Base-by-base conservation (phyloP, 441 rosid species). In the Dalechampia spathulata region DNA sequence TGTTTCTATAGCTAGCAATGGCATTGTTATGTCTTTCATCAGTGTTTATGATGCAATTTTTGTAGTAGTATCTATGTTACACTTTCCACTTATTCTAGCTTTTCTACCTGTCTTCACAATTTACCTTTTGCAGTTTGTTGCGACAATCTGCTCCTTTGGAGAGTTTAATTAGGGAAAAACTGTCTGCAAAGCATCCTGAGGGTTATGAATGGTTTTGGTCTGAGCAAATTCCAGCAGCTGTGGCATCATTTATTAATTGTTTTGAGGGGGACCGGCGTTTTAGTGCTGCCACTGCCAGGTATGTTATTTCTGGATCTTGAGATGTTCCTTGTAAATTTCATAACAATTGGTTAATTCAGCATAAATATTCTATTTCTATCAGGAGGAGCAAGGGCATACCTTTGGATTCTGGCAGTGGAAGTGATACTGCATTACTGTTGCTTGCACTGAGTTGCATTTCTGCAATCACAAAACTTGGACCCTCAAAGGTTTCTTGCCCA, bases 161-260 rank as follows among this genome's bases (percentile, higher is more conserved):
- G 78, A 79, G 84, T 71, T 69, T 77, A 73, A 90, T 94, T 67
- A 82, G 85, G 81, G 95, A 86, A 41, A 78, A 90, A 66, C 63
- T 94, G 57, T 83, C 88, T 45, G 79, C 77, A 65, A 94, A 87
- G 66, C 87, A 83, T 53, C 85, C 93, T 65, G 87, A 86, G 69
- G 79, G 76, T 51, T 78, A 73, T 67, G 91, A 87, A 34, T 79
- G 95, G 99, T 86, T 94, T 71, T 90, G 85, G 91, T 76, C 89
- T 32, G 88, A 81, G 71, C 91, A 84, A 73, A 74, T 87, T 61
- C 97, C 97, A 25, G 55, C 66, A 44, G 83, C 66, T 50, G 87
- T 84, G 65, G 51, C 83, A 51, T 81, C 87, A 46, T 86, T 87
- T 75, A 78, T 90, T 47, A 80, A 68, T 76, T 80, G 66, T 61